Base-by-base conservation (phyloP, 2,329 filamentous ascomycete genomes). In the Talaromyces sp. region DNA sequence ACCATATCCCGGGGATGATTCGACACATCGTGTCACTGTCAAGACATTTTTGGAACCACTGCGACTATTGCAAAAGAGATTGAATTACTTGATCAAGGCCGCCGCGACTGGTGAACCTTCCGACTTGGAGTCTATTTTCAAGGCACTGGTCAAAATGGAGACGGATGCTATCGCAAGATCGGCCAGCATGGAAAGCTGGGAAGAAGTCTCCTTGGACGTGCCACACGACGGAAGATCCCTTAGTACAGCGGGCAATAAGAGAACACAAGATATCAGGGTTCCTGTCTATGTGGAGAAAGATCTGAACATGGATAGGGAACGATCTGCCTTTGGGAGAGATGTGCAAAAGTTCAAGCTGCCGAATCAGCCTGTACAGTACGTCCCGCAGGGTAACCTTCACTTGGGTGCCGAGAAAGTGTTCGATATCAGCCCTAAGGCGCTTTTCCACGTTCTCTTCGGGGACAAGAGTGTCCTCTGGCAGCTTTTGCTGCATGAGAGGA, bases 391-490 rank as follows among this genome's bases (percentile, higher is more conserved):
- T 58, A 93, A 96, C 85, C 85, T 88, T 58, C 82, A 85, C 65
- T 84, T 89, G 66, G 88, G 88, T 8, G 85, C 90, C 0, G 91
- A 96, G 73, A 86, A 90, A 64, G 85, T 92, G 66, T 96, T 96
- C 73, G 90, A 96, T 66, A 88, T 98, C 63, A 96, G 91, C 65
- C 89, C 95, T 54, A 98, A 99, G 75, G 92, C 91, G 0, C 87
- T 96, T 62, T 99, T 98, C 74, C 93, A 98, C 71, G 91, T 98
- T 17, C 84, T 99, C 57, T 99, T 98, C 75, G 95, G 95, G 42
- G 95, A 99, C 75, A 96, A 93, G 77, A 96, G 91, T 72, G 91
- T 93, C 36, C 88, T 98, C 44, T 99, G 97, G 77, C 92, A 95
- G 68, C 87, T 93, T 70, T 81, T 98, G 32, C 93, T 97, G 72